These are phyloP conservation scores for Trichoderma lentiforme DNA, from an alignment of 2,329 filamentous ascomycete species.

Conservation along the genomic window DNA sequence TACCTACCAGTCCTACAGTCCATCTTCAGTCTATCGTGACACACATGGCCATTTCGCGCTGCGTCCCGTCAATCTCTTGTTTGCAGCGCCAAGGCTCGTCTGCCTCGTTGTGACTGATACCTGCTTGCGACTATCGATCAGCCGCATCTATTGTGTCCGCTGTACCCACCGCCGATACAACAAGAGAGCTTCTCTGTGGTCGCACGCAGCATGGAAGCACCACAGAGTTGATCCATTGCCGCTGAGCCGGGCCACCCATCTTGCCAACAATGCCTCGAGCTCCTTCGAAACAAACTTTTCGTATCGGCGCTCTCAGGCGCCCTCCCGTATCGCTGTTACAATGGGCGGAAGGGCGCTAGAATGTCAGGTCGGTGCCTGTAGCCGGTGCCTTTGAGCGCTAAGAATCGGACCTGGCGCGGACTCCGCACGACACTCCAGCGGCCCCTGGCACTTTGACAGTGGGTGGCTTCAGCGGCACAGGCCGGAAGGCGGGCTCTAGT, in stretches of 20 bases:
- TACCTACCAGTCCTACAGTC: neutral
- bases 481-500: neutral
- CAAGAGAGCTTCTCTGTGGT: neutral
- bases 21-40: neutral
- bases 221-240: neutral
- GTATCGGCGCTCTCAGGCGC: neutral
- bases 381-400: neutral
- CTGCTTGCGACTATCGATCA: constrained; percentile 13
- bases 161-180: neutral
- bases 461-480: constrained; percentile 8
- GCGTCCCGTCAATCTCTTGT: neutral
- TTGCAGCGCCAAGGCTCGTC: neutral
- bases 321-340: neutral
- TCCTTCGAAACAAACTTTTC: neutral
- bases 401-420: neutral
- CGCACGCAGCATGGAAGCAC: neutral
- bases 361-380: neutral
- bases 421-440: neutral
- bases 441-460: neutral
- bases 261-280: neutral
- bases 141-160: constrained; percentile 4
- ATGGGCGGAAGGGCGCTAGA: neutral
- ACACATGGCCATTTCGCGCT: neutral
- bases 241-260: neutral
- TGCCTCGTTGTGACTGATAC: neutral